Percentiles rank a stretch among this genome's conserved stretches.
Evolutionary conservation across 495 filamentous ascomycete species (phyloP).

Genomic region (Acidiella bohemica): DNA sequence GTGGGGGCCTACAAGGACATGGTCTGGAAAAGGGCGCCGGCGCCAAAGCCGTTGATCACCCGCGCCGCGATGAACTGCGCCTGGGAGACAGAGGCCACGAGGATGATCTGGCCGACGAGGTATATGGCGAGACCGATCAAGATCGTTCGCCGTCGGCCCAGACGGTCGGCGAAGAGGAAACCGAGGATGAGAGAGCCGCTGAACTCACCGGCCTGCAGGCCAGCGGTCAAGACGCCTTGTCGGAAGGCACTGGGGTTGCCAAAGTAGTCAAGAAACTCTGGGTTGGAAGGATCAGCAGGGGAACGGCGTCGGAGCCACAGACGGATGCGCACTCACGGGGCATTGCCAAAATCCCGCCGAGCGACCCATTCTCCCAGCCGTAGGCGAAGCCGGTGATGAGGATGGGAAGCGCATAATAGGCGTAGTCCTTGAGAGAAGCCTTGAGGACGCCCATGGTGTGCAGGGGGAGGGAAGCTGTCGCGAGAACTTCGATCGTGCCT

Average conservation of each 20-base stretch:
- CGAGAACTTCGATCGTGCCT: no score
- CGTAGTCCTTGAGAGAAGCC: constrained; percentile 1
- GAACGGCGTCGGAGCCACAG: no score
- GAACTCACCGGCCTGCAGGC: background rate
- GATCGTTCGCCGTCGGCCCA: background rate
- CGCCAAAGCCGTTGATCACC: background rate
- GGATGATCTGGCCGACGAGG: background rate
- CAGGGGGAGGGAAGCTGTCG: no score
- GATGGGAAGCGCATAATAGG: background rate
- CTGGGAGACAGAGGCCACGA: background rate
- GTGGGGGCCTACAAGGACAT: background rate
- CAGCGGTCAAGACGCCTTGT: background rate
- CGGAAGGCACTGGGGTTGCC: background rate
- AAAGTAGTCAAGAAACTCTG: background rate
- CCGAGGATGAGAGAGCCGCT: background rate
- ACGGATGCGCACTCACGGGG: constrained; percentile 4
- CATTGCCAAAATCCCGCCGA: constrained; percentile 76
- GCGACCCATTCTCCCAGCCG: constrained; percentile 69
- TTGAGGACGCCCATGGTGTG: no score
- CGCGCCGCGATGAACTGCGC: background rate
- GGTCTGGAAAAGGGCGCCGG: constrained; percentile 1
- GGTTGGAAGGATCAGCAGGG: no score
- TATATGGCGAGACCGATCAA: background rate
- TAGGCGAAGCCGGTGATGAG: constrained; percentile 1
- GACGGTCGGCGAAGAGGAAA: background rate